Conservation (phyloP, 352 stramenopile genomes). For the Phytophthora constricta region DNA sequence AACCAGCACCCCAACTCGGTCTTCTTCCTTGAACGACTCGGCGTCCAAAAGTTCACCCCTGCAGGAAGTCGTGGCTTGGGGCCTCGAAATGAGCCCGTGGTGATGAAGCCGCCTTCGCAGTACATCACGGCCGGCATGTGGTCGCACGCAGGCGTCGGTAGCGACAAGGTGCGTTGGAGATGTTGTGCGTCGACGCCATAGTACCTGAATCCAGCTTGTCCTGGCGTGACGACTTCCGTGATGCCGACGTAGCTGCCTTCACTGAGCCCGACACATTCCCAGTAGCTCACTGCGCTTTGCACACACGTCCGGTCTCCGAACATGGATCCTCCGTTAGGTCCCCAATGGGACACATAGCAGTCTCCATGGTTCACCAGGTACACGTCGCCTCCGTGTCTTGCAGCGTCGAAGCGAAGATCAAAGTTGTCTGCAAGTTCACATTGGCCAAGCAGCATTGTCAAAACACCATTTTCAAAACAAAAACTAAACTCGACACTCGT, state of each 20-base stretch:
- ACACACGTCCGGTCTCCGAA: slow-evolving; percentile 56
- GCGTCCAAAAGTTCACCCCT: slow-evolving; percentile 53
- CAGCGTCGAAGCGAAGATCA: slow-evolving; percentile 54
- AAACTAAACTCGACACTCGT: slow-evolving; percentile 30
- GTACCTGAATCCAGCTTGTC: slow-evolving; percentile 43
- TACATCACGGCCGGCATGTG: slow-evolving; percentile 83
- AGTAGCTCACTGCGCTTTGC: slow-evolving; percentile 61
- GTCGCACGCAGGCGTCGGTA: slow-evolving; percentile 63
- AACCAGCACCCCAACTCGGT: slow-evolving; percentile 65
- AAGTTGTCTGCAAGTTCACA: slow-evolving; percentile 44
- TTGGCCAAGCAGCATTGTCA: background rate
- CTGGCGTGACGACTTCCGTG: slow-evolving; percentile 41
- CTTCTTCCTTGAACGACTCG: slow-evolving; percentile 51
- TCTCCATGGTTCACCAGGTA: slow-evolving; percentile 48
- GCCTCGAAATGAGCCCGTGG: slow-evolving; percentile 67
- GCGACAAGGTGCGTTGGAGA: slow-evolving; percentile 50
- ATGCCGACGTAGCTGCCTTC: slow-evolving; percentile 69
- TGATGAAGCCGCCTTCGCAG: slow-evolving; percentile 69
- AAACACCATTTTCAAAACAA: background rate
- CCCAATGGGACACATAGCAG: slow-evolving; percentile 51
- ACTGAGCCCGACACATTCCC: slow-evolving; percentile 68
- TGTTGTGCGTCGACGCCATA: slow-evolving; percentile 53
- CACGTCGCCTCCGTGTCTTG: slow-evolving; percentile 50
- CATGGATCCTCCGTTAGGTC: slow-evolving; percentile 49
- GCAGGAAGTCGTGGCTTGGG: slow-evolving; percentile 53